phyloP scores from a whole-genome alignment of 208 protist genomes.

The Acanthamoeba culbertsoni region DNA sequence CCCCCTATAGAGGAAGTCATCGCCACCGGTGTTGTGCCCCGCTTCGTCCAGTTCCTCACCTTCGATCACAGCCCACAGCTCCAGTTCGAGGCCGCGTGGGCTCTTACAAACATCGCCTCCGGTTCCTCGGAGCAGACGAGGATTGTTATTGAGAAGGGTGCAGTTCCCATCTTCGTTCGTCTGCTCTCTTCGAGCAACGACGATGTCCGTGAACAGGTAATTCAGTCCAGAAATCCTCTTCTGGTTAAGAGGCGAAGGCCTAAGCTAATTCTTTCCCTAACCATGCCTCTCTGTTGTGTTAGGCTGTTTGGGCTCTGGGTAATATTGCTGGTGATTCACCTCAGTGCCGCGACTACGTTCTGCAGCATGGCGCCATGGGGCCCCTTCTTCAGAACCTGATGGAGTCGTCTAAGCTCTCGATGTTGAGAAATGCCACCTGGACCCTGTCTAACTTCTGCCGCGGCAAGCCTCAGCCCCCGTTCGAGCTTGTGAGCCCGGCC shows the following conservation, averaged over 20 bases:
- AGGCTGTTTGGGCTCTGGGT: slow-evolving; percentile 98
- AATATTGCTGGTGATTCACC: slow-evolving; percentile 98
- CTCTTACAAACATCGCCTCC: slow-evolving; percentile 98
- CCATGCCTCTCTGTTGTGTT: neutral
- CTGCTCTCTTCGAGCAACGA: slow-evolving; percentile 90
- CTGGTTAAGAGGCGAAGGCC: neutral
- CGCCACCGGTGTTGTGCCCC: slow-evolving; percentile 91
- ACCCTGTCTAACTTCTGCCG: slow-evolving; percentile 97
- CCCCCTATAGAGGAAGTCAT: slow-evolving; percentile 96
- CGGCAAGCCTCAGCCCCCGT: slow-evolving; percentile 92
- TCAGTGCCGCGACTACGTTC: slow-evolving; percentile 90
- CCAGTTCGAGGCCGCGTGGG: slow-evolving; percentile 99
- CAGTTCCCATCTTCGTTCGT: slow-evolving; percentile 94
- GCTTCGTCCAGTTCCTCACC: slow-evolving; percentile 92
- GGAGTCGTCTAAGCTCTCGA: slow-evolving; percentile 80
- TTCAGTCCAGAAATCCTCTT: neutral
- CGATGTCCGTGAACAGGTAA: slow-evolving; percentile 94
- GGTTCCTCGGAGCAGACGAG: slow-evolving; percentile 94
- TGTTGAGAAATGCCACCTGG: slow-evolving; percentile 96
- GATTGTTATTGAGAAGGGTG: slow-evolving; percentile 90
- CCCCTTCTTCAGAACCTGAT: slow-evolving; percentile 86
- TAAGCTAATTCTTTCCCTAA: neutral
- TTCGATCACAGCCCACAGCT: slow-evolving; percentile 84
- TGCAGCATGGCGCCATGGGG: slow-evolving; percentile 86
- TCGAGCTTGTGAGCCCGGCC: slow-evolving; percentile 81